Conservation (phyloP, 768 basidiomycete species). For the Termitomyces sp. region DNA sequence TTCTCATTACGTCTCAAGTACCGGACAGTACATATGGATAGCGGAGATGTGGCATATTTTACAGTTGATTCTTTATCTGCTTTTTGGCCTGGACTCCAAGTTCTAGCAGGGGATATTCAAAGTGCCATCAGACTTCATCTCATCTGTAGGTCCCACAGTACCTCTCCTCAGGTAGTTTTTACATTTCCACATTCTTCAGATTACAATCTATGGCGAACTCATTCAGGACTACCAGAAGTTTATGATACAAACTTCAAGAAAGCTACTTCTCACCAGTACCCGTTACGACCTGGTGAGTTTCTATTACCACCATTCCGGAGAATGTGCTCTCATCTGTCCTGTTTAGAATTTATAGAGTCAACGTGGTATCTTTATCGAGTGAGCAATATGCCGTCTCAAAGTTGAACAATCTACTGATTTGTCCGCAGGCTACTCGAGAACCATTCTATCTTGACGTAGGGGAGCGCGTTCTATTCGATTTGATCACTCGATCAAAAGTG, state of each 20-base stretch:
- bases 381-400: slow-evolving; percentile 16
- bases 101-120: slow-evolving; percentile 78
- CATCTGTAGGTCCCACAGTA: slow-evolving; percentile 49
- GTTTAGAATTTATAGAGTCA: slow-evolving; percentile 85
- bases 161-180: neutral
- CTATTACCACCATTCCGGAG: neutral
- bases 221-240: slow-evolving; percentile 88
- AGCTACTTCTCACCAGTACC: slow-evolving; percentile 75
- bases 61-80: slow-evolving; percentile 95
- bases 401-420: neutral
- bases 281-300: slow-evolving; percentile 62
- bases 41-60: slow-evolving; percentile 65
- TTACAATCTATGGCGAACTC: slow-evolving; percentile 89
- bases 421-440: slow-evolving; percentile 79
- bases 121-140: slow-evolving; percentile 92
- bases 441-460: slow-evolving; percentile 91
- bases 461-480: slow-evolving; percentile 74
- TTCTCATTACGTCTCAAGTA: slow-evolving; percentile 46
- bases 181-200: slow-evolving; percentile 34
- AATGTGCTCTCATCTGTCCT: neutral
- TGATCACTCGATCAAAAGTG: slow-evolving; percentile 70
- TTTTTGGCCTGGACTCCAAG: slow-evolving; percentile 97
- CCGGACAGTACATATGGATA: slow-evolving; percentile 76
- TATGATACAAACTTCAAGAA: slow-evolving; percentile 74
- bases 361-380: slow-evolving; percentile 95